phyloP scores from a whole-genome alignment of 768 basidiomycete species.

The Amanita muscaria region DNA sequence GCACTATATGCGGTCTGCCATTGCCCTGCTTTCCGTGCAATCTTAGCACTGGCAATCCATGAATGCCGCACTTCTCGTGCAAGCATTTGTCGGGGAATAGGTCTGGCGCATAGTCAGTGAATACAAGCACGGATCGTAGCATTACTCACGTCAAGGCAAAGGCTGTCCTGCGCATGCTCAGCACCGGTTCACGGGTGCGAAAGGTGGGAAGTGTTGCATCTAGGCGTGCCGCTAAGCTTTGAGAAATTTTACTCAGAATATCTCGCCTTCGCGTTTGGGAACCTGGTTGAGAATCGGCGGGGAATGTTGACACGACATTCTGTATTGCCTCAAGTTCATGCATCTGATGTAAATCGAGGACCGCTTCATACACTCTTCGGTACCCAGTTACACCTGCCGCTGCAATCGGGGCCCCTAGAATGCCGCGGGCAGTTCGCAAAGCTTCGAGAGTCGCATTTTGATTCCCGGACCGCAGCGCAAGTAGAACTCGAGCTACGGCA shows the following conservation, averaged over 20 bases:
- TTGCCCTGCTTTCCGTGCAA: conserved; percentile 91
- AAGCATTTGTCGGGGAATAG: conserved; percentile 29
- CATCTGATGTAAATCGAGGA: conserved; percentile 76
- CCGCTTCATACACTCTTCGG: conserved; percentile 78
- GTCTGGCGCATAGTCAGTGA: conserved; percentile 16
- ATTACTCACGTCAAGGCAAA: conserved; percentile 57
- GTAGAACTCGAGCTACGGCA: conserved; percentile 69
- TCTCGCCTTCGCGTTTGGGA: conserved; percentile 25
- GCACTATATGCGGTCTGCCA: conserved; percentile 97
- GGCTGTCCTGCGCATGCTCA: conserved; percentile 84
- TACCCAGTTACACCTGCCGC: conserved; percentile 79
- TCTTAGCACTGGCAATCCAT: conserved; percentile 93
- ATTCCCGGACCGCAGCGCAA: conserved; percentile 64
- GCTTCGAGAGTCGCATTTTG: conserved; percentile 34
- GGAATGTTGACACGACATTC: conserved; percentile 29
- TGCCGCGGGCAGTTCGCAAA: conserved; percentile 55
- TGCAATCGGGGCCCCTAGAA: conserved; percentile 72
- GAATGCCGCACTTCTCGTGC: conserved; percentile 64
- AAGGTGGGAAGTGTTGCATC: conserved; percentile 80
- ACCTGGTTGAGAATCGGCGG: conserved; percentile 28
- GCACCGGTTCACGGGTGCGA: conserved; percentile 76
- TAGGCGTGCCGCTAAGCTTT: conserved; percentile 53
- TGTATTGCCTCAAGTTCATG: conserved; percentile 77
- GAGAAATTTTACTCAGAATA: conserved; percentile 35
- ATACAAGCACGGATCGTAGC: conserved; percentile 4